Conservation (phyloP, 2,329 filamentous ascomycete species). For the Myriosclerotinia curreyana region DNA sequence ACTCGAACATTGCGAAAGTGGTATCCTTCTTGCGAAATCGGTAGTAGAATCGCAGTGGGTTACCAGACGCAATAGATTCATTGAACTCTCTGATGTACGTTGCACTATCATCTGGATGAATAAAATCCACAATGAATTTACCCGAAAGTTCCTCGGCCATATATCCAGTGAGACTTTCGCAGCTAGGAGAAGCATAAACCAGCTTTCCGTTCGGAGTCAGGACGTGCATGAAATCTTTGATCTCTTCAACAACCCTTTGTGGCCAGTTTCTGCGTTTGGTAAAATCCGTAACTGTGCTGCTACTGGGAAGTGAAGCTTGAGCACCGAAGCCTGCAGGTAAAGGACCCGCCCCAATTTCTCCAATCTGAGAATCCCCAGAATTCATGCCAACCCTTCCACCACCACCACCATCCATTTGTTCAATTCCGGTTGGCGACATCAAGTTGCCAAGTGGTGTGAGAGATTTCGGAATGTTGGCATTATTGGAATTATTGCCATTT, state of each 20-base stretch:
- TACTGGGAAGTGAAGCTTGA: conserved; percentile 34
- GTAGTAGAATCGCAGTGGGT: conserved; percentile 79
- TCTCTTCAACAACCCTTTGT: conserved; percentile 81
- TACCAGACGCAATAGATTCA: conserved; percentile 80
- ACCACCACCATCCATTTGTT: conserved; percentile 25
- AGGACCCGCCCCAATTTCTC: conserved; percentile 37
- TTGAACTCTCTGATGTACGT: conserved; percentile 87
- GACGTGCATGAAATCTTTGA: conserved; percentile 85
- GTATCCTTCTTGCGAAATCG: conserved; percentile 74
- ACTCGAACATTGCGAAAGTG: conserved; percentile 77
- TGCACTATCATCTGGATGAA: conserved; percentile 80
- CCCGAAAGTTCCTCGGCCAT: conserved; percentile 67
- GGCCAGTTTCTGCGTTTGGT: conserved; percentile 75
- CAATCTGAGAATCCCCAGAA: conserved; percentile 30
- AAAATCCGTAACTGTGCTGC: conserved; percentile 61
- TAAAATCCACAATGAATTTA: conserved; percentile 73
- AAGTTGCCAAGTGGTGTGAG: conserved; percentile 35
- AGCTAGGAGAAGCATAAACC: conserved; percentile 80
- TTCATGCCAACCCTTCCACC: conserved; percentile 20
- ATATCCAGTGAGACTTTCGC: conserved; percentile 72
- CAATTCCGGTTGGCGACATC: conserved; percentile 27
- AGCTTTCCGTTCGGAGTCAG: conserved; percentile 81
- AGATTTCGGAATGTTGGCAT: conserved; percentile 28
- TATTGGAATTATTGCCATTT: conserved; percentile 21
- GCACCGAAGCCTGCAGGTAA: conserved; percentile 37